phyloP scores from a whole-genome alignment of 1,139 yeast species.

The Saccharomycopsis hybrid region DNA sequence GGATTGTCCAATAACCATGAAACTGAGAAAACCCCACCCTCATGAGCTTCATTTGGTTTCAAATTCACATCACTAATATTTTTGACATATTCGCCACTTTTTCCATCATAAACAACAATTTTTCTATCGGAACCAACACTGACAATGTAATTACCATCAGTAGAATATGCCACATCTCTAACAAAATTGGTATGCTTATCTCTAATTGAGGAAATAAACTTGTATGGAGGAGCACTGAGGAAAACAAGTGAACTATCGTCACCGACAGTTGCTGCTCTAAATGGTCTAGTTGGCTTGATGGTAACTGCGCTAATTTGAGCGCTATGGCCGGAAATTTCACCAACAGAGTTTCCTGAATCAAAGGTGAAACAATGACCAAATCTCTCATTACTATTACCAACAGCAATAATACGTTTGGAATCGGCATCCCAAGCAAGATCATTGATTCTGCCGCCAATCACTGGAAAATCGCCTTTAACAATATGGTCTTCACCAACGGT shows the following conservation, averaged over 20 bases:
- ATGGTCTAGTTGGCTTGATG: constrained; percentile 84
- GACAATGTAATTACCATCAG: constrained; percentile 65
- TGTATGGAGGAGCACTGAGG: constrained; percentile 90
- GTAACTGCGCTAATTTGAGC: constrained; percentile 77
- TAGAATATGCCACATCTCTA: constrained; percentile 76
- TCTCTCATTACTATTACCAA: constrained; percentile 89
- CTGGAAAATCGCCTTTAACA: constrained; percentile 75
- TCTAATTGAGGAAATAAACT: constrained; percentile 66
- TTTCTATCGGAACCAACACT: constrained; percentile 83
- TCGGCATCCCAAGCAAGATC: constrained; percentile 94
- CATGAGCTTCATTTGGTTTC: constrained; percentile 39
- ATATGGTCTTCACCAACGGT: constrained; percentile 48
- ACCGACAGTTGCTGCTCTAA: constrained; percentile 88
- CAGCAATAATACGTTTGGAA: constrained; percentile 78
- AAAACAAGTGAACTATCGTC: constrained; percentile 85
- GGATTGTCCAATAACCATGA: constrained; percentile 62
- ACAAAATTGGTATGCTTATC: constrained; percentile 74
- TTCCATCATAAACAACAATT: constrained; percentile 78
- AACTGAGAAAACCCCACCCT: constrained; percentile 75
- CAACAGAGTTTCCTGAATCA: constrained; percentile 93
- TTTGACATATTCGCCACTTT: constrained; percentile 66
- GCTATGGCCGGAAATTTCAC: constrained; percentile 94
- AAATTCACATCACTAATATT: constrained; percentile 32
- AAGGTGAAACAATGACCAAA: constrained; percentile 90
- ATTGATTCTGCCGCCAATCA: constrained; percentile 75